phyloP scores from a whole-genome alignment of 208 protist genomes.

The Wallacemonas sp. region DNA sequence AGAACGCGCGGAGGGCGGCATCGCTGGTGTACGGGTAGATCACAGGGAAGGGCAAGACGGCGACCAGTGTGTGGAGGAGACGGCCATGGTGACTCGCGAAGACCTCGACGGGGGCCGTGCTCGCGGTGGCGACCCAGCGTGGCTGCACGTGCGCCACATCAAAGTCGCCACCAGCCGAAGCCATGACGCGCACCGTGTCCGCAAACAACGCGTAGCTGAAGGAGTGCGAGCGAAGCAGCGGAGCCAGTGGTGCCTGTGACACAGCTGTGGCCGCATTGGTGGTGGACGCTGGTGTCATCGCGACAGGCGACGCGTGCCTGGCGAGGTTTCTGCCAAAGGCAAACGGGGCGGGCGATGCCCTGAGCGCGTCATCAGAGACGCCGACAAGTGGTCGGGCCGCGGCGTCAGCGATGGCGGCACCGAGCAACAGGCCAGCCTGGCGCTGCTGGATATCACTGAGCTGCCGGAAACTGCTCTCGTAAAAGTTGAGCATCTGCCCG shows the following conservation, averaged over 20 bases:
- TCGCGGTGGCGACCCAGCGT: slow-evolving; percentile 42
- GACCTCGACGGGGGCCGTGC: slow-evolving; percentile 17
- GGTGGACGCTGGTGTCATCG: too few relatives aligned
- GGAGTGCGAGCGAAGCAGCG: slow-evolving; percentile 42
- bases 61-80: slow-evolving; percentile 66
- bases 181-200: slow-evolving; percentile 69
- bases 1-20: slow-evolving; percentile 44
- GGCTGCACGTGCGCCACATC: slow-evolving; percentile 38
- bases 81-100: slow-evolving; percentile 65
- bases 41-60: slow-evolving; percentile 55
- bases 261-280: too few relatives aligned
- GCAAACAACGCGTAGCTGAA: slow-evolving; percentile 64
- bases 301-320: too few relatives aligned
- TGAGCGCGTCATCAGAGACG: slow-evolving; percentile 12
- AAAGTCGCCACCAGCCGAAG: slow-evolving; percentile 55
- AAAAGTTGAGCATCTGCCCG: slow-evolving; percentile 51
- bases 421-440: slow-evolving; percentile 78
- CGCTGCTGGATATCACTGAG: slow-evolving; percentile 80
- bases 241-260: not conserved
- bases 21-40: slow-evolving; percentile 86
- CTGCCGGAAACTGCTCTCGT: slow-evolving; percentile 85
- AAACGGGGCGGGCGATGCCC: not conserved
- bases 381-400: slow-evolving; percentile 64
- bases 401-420: slow-evolving; percentile 74
- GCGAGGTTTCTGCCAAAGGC: too few relatives aligned